A percentile compares a stretch with the other conserved stretches of the same genome.
Conservation (phyloP, 805 yeast species). For the Suhomyces tanzawaensis region DNA sequence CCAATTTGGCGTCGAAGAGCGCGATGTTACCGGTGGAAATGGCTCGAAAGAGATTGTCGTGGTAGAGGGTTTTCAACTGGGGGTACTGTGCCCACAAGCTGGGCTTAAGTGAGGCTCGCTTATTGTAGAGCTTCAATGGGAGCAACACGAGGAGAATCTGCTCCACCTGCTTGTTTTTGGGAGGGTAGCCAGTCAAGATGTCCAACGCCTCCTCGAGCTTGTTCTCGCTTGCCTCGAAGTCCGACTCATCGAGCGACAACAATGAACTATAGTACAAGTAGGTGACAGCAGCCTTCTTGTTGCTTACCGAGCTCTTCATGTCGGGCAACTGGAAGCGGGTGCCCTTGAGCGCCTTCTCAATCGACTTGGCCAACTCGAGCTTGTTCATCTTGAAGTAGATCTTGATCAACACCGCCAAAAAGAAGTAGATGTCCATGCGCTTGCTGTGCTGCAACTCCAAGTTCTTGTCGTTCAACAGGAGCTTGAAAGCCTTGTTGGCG, state of each 20-base stretch:
- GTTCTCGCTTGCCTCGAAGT: conserved; percentile 49
- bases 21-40: conserved; percentile 54
- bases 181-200: conserved; percentile 24
- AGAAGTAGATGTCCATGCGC: conserved; percentile 63
- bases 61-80: conserved; percentile 39
- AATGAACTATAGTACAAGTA: conserved; percentile 71
- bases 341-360: conserved; percentile 65
- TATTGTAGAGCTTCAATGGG: conserved; percentile 58
- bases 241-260: conserved; percentile 62
- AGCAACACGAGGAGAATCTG: conserved; percentile 57
- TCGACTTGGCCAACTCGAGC: conserved; percentile 68
- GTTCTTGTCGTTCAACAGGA: conserved; percentile 76
- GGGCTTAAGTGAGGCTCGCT: conserved; percentile 45
- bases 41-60: conserved; percentile 46
- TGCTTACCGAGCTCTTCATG: conserved; percentile 37
- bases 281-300: conserved; percentile 50
- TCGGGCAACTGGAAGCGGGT: conserved; percentile 54
- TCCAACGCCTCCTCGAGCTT: conserved; percentile 52
- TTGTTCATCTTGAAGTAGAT: conserved; percentile 66
- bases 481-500: conserved; percentile 69
- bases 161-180: conserved; percentile 30
- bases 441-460: conserved; percentile 49
- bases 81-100: conserved; percentile 43
- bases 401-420: conserved; percentile 66
- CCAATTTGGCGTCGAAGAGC: conserved; percentile 46